phyloP scores from a whole-genome alignment of 371 early-diverging fungal genomes.

The Rhizopus sp. region DNA sequence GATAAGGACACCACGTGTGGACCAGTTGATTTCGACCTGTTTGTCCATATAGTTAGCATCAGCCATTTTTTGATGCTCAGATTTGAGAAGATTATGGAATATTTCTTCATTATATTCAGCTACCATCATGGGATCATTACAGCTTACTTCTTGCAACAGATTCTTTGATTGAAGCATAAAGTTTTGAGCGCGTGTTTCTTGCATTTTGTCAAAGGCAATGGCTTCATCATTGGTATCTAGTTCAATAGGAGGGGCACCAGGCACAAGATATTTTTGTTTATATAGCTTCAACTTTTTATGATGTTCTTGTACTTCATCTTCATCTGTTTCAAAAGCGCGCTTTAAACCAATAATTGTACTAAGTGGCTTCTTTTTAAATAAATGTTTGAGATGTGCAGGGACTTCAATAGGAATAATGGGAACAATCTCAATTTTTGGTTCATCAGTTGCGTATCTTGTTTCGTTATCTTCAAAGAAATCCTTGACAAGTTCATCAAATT shows the following conservation, averaged over 20 bases:
- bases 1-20: constrained; percentile 86
- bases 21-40: constrained; percentile 92
- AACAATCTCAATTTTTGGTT: constrained; percentile 12
- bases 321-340: constrained; percentile 1
- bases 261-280: neutral
- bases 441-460: constrained; percentile 21
- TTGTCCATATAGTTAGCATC: constrained; percentile 77
- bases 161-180: constrained; percentile 28
- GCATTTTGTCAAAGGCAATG: constrained; percentile 14
- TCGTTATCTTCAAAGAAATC: constrained; percentile 36
- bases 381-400: constrained; percentile 13
- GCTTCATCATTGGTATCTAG: constrained; percentile 10
- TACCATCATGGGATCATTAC: constrained; percentile 85
- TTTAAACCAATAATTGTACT: neutral
- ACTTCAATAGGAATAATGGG: constrained; percentile 42
- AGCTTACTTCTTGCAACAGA: constrained; percentile 53
- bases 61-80: constrained; percentile 54
- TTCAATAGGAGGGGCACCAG: constrained; percentile 13
- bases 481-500: neutral
- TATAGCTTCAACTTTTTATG: neutral
- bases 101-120: constrained; percentile 92
- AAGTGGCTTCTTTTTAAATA: constrained; percentile 6
- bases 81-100: constrained; percentile 38
- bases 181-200: constrained; percentile 24
- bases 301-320: neutral